Evolutionary conservation across 2,329 filamentous ascomycete species (phyloP).

Genomic region (Colletotrichum lindemuthianum): DNA sequence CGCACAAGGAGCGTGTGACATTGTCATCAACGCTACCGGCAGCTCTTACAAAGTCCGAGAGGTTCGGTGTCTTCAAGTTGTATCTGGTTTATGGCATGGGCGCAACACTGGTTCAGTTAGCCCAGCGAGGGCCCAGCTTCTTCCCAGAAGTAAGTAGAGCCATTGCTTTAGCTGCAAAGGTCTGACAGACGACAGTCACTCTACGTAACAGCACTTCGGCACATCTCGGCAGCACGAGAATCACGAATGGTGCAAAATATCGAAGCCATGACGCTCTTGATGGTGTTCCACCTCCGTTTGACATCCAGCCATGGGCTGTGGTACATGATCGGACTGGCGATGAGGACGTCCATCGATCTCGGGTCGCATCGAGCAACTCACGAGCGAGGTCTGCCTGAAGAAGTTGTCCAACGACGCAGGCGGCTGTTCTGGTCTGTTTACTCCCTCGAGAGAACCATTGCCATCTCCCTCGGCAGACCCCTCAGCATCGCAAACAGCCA

Average conservation of each 20-base stretch:
- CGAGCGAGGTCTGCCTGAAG: constrained; percentile 40
- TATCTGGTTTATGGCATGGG: constrained; percentile 64
- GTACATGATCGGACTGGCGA: constrained; percentile 65
- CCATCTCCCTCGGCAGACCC: constrained; percentile 60
- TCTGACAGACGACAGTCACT: constrained; percentile 48
- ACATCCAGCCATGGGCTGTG: constrained; percentile 61
- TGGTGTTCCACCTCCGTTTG: constrained; percentile 61
- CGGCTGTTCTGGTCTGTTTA: constrained; percentile 64
- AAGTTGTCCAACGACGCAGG: constrained; percentile 42
- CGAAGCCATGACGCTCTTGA: constrained; percentile 61
- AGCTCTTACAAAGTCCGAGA: constrained; percentile 35
- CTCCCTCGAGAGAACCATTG: constrained; percentile 59
- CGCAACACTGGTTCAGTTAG: constrained; percentile 58
- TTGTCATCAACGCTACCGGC: constrained; percentile 47
- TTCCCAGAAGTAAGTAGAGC: constrained; percentile 49
- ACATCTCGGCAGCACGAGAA: constrained; percentile 58
- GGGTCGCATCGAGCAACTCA: constrained; percentile 60
- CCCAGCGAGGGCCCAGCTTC: constrained; percentile 49
- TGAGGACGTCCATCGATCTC: constrained; percentile 62
- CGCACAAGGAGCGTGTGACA: constrained; percentile 52
- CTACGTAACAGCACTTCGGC: constrained; percentile 59
- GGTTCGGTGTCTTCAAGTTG: constrained; percentile 60
- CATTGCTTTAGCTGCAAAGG: not conserved
- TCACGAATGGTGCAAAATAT: constrained; percentile 61
- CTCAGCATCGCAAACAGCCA: constrained; percentile 61